Evolutionary conservation across 192 early-diverging fungal species (phyloP).

Genomic region (Mortierella alpina): DNA sequence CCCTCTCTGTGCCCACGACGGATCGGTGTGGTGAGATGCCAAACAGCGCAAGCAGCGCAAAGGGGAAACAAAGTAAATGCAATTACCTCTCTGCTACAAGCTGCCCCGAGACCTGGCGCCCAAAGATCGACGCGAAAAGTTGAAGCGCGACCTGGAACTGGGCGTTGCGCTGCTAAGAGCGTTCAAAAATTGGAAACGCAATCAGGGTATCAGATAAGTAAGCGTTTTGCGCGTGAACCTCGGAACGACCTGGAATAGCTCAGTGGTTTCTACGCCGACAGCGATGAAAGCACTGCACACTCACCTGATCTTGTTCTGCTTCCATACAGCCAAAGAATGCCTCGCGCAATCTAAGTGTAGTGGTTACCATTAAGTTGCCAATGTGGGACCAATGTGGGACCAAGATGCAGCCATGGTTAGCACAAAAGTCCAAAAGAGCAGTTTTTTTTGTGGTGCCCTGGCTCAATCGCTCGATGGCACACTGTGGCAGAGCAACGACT

Average conservation of each 20-base stretch:
- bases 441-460: not conserved
- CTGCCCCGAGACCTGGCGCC: constrained; percentile 49
- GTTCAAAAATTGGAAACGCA: not conserved
- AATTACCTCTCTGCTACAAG: constrained; percentile 37
- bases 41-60: too few species aligned
- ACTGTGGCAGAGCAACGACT: too few species aligned
- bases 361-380: too few species aligned
- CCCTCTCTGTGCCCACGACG: too few species aligned
- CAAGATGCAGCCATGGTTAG: constrained; percentile 2
- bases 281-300: too few species aligned
- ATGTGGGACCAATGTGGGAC: not conserved
- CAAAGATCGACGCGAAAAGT: constrained; percentile 48
- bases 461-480: not conserved
- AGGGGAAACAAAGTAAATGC: too few species aligned
- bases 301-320: constrained; percentile 40
- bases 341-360: constrained; percentile 21
- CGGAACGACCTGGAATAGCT: too few species aligned
- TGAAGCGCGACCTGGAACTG: constrained; percentile 43
- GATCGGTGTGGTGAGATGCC: too few species aligned
- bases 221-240: too few species aligned
- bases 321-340: constrained; percentile 54
- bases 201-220: not conserved
- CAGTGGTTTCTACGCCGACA: too few species aligned
- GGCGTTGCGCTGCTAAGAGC: constrained; percentile 11
- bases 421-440: constrained; percentile 11